Evolutionary conservation across 345 rosid species (phyloP).

Genomic region (Aegle marmelos): DNA sequence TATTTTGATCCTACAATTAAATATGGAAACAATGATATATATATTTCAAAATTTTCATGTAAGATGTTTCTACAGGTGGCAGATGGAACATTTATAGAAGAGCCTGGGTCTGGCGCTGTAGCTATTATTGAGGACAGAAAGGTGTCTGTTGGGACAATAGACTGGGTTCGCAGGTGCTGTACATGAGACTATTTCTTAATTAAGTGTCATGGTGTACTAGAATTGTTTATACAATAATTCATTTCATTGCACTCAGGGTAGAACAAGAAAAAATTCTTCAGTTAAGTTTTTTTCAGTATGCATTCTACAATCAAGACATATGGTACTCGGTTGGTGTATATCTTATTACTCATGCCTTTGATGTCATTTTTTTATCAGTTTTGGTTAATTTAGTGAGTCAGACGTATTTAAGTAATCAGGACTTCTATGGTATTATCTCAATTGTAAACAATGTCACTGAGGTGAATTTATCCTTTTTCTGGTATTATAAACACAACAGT

Average conservation of each 20-base stretch:
- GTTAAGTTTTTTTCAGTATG: neutral
- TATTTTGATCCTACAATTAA: neutral
- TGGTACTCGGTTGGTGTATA: neutral
- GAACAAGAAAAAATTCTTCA: neutral
- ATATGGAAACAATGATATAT: neutral
- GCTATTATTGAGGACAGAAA: slow-evolving; percentile 62
- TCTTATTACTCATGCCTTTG: neutral
- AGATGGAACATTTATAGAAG: slow-evolving; percentile 85
- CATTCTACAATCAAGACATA: neutral
- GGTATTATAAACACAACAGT: neutral
- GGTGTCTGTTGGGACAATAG: slow-evolving; percentile 85
- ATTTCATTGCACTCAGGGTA: neutral
- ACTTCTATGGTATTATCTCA: neutral
- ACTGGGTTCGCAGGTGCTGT: slow-evolving; percentile 81
- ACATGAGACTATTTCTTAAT: slow-evolving; percentile 1
- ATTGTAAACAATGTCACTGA: neutral
- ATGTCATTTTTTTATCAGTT: neutral
- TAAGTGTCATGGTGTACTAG: neutral
- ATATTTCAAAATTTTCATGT: neutral
- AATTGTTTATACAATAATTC: neutral
- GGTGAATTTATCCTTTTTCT: neutral
- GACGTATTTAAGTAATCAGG: neutral
- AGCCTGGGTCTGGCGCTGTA: slow-evolving; percentile 91
- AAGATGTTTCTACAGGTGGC: slow-evolving; percentile 43
- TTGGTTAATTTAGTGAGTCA: neutral